Base-by-base conservation (phyloP, 202 grass and related monocot genomes). In the Brachypodium distachyon region DNA sequence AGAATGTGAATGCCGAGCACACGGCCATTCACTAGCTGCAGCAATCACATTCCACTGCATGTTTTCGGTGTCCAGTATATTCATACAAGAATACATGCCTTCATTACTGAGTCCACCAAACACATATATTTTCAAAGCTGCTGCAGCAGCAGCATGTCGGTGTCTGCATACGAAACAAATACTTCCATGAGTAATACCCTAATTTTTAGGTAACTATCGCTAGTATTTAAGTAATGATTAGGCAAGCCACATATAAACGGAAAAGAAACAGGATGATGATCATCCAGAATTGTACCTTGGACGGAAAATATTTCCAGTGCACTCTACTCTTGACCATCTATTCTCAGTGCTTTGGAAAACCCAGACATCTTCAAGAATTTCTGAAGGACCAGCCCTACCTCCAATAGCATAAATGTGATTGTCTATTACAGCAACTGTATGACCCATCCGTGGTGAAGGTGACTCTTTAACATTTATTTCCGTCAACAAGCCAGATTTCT, bases 311-410 rank as follows among this genome's bases (percentile, higher is more conserved):
- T 84, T 33, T 23, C 95, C 89, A 67, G 41, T 86, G 82, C 91
- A 92, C 39, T 84, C 82, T 53, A 87, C 19, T 74, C 70, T 79
- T 36, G 61, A 83, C 95, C 95, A 97, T 52, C 56, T 85, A 82
- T 83, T 87, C 40, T 74, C 80, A 61, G 78, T 58, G 48, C 59
- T 86, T 70, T 72, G 73, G 41, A 94, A 81, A 82, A 90, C 68
- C 91, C 94, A 97, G 55, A 92, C 87, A 86, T 97, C 94, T 52
- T 90, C 84, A 76, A 97, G 86, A 87, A 94, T 92, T 80, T 94
- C 77, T 71, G 72, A 86, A 49, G 94, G 94, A 64, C 91, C 91
- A 76, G 74, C 73, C 80, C 94, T 92, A 58, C 94, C 94, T 85
- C 94, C 94, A 80, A 97, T 82, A 80, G 90, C 72, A 86, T 92